phyloP scores from a whole-genome alignment of 2,329 filamentous ascomycete genomes.

The Apiospora marii region DNA sequence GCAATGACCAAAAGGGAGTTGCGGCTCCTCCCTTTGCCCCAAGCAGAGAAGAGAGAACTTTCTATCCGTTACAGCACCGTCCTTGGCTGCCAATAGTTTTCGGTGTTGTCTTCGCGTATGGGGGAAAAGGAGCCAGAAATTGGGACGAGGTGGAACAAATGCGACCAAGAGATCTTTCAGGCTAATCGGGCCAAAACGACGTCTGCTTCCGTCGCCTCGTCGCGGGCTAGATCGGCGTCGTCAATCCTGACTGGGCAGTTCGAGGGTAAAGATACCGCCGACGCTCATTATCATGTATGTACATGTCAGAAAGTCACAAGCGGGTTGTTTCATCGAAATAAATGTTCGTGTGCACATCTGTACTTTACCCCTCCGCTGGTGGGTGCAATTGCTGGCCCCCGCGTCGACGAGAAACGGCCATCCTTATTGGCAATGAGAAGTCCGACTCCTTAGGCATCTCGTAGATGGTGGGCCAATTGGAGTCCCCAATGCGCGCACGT shows the following conservation, averaged over 20 bases:
- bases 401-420: background rate
- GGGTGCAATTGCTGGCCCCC: too few relatives aligned
- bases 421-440: background rate
- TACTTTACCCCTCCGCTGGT: too few relatives aligned
- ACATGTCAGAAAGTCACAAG: background rate
- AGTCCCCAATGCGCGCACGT: background rate
- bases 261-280: background rate
- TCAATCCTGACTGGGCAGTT: background rate
- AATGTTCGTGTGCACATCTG: too few relatives aligned
- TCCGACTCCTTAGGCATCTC: background rate
- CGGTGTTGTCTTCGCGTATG: background rate
- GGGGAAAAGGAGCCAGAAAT: background rate
- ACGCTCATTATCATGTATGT: background rate
- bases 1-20: background rate
- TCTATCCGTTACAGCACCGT: background rate
- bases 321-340: too few relatives aligned
- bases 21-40: background rate
- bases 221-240: background rate
- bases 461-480: background rate
- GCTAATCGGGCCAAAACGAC: constrained; percentile 13
- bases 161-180: background rate
- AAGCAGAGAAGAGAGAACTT: background rate
- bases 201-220: background rate
- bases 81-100: background rate
- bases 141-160: background rate